phyloP scores from a whole-genome alignment of 148 eudicot species.

The Rhododendron williamsianum region DNA sequence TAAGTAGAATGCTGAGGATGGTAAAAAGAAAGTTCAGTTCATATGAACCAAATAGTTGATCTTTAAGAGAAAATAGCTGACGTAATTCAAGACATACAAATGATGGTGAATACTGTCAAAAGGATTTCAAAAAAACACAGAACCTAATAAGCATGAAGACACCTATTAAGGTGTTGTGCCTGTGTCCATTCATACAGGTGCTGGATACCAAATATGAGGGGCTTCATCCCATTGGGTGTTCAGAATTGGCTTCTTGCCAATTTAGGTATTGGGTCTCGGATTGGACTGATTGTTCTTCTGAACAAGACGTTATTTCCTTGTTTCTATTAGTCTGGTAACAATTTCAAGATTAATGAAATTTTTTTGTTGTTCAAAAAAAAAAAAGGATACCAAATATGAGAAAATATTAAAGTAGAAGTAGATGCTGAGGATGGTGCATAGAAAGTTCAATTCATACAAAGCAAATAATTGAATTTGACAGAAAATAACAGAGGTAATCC shows the following conservation, averaged over 20 bases:
- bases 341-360: too few relatives aligned
- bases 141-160: background rate
- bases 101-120: background rate
- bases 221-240: too few relatives aligned
- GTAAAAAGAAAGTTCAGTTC: background rate
- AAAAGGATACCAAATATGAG: background rate
- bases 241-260: too few relatives aligned
- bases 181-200: background rate
- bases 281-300: too few relatives aligned
- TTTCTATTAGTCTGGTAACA: too few relatives aligned
- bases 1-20: background rate
- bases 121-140: background rate
- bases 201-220: background rate
- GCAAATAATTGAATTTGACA: background rate
- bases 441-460: background rate
- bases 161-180: background rate
- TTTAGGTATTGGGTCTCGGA: too few relatives aligned
- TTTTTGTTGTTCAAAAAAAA: too few relatives aligned
- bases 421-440: background rate
- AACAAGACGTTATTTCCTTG: too few relatives aligned
- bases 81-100: background rate
- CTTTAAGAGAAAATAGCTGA: background rate
- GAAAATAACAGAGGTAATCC: background rate
- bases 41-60: background rate
- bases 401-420: background rate